Percentiles rank a stretch among this genome's conserved stretches.
Conservation (phyloP, 257 asterid genomes). For the Fraxinus excelsior region DNA sequence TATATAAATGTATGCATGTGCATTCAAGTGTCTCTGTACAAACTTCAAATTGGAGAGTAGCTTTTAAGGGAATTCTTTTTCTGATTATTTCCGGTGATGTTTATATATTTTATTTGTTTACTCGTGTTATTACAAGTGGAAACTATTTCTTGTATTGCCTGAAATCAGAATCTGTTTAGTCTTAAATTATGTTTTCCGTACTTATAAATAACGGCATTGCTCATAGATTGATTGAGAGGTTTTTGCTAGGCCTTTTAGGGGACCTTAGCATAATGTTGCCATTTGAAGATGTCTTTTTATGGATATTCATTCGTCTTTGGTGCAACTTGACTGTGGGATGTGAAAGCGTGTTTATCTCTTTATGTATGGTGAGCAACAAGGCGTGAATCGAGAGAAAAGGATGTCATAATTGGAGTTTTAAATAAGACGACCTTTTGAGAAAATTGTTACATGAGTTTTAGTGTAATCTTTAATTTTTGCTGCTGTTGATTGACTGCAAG, state of each 20-base stretch:
- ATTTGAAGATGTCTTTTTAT: background rate
- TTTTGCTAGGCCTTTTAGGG: no score
- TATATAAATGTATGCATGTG: conserved; percentile 1
- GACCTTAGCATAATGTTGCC: background rate
- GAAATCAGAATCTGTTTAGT: background rate
- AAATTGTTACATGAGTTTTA: background rate
- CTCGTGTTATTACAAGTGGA: background rate
- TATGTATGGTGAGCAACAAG: no score
- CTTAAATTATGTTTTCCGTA: background rate
- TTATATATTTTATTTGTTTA: background rate
- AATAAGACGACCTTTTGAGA: background rate
- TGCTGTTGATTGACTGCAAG: background rate
- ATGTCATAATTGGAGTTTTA: background rate
- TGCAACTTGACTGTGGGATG: no score
- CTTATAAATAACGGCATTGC: background rate
- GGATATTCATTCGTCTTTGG: background rate
- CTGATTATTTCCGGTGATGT: background rate
- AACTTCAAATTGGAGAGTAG: background rate
- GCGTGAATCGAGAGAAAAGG: background rate
- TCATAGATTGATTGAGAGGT: background rate
- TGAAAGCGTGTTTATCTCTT: no score
- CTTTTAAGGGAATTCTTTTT: background rate
- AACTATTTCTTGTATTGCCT: background rate
- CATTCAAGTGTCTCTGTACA: background rate
- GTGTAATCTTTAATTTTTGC: background rate